A percentile compares a stretch with the other conserved stretches of the same genome.
These are phyloP conservation scores for Papiliotrema fonsecae DNA, from an alignment of 1,284 basidiomycete species.

Conservation along the genomic window DNA sequence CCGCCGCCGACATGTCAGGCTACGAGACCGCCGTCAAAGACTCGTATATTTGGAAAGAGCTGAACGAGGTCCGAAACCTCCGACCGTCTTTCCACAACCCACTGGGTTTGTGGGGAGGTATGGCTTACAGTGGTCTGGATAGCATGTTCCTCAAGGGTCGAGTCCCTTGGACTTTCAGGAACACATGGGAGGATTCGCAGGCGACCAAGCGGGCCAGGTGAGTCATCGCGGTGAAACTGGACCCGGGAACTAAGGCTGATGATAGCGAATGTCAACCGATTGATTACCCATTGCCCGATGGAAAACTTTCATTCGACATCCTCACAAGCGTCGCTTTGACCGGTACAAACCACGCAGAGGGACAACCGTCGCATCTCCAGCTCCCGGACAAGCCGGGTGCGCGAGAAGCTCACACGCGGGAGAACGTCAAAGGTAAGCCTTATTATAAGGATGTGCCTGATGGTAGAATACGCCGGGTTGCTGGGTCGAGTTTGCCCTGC, in stretches of 20 bases:
- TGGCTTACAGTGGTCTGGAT: conserved; percentile 87
- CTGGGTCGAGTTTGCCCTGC: conserved; percentile 90
- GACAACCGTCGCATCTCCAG: conserved; percentile 85
- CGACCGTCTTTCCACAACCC: conserved; percentile 84
- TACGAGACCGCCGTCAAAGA: conserved; percentile 71
- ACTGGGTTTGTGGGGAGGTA: conserved; percentile 82
- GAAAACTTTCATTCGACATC: conserved; percentile 90
- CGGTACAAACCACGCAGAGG: conserved; percentile 94
- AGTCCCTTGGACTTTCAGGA: conserved; percentile 87
- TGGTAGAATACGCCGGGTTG: conserved; percentile 71
- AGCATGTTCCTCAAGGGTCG: conserved; percentile 78
- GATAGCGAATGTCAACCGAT: conserved; percentile 67
- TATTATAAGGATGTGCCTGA: neutral
- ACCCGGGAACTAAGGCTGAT: neutral
- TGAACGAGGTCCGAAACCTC: conserved; percentile 88
- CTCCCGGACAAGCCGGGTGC: conserved; percentile 55
- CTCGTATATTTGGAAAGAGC: conserved; percentile 84
- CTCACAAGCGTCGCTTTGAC: conserved; percentile 87
- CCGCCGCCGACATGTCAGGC: conserved; percentile 61
- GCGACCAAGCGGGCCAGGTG: conserved; percentile 64
- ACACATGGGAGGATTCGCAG: conserved; percentile 64
- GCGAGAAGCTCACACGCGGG: conserved; percentile 63
- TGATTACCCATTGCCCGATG: conserved; percentile 82
- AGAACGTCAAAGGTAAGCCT: conserved; percentile 58
- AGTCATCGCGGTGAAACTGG: conserved; percentile 13